Evolutionary conservation across 805 yeast genomes (phyloP).

Genomic region (Spathaspora passalidarum): DNA sequence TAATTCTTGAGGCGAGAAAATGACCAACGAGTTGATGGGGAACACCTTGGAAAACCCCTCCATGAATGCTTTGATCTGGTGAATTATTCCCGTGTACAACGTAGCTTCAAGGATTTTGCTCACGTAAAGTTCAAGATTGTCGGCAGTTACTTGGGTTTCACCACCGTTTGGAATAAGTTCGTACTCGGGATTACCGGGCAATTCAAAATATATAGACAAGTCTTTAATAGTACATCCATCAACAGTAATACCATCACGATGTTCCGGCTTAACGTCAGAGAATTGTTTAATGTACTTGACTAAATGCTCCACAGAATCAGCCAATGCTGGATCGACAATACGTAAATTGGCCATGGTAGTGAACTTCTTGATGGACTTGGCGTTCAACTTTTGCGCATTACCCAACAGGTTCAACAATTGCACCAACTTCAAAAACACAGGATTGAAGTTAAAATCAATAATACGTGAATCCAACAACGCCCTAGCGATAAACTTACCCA

Average conservation of each 20-base stretch:
- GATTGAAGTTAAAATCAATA: constrained; percentile 76
- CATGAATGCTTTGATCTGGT: constrained; percentile 66
- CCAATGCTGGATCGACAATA: constrained; percentile 56
- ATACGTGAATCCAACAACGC: constrained; percentile 85
- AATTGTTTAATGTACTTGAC: constrained; percentile 36
- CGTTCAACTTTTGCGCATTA: background rate
- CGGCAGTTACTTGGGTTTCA: constrained; percentile 42
- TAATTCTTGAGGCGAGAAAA: constrained; percentile 75
- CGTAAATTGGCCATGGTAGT: constrained; percentile 38
- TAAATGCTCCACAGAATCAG: constrained; percentile 55
- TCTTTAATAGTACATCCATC: constrained; percentile 48
- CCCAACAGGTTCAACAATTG: constrained; percentile 25
- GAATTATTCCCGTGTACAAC: constrained; percentile 58
- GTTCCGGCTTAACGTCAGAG: constrained; percentile 12
- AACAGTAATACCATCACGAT: constrained; percentile 15
- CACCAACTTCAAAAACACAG: constrained; percentile 63
- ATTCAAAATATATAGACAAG: constrained; percentile 59
- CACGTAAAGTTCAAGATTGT: constrained; percentile 60
- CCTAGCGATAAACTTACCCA: constrained; percentile 85
- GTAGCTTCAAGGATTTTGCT: constrained; percentile 54
- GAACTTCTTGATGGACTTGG: constrained; percentile 17
- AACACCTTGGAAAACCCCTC: constrained; percentile 81
- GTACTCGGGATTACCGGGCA: constrained; percentile 72
- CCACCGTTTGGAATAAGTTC: constrained; percentile 60
- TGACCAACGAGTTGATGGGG: constrained; percentile 67